Evolutionary conservation across 2,329 filamentous ascomycete genomes (phyloP), one percentile per base, ranked within the genome.

Genomic region (Fusarium praegraminearum): DNA sequence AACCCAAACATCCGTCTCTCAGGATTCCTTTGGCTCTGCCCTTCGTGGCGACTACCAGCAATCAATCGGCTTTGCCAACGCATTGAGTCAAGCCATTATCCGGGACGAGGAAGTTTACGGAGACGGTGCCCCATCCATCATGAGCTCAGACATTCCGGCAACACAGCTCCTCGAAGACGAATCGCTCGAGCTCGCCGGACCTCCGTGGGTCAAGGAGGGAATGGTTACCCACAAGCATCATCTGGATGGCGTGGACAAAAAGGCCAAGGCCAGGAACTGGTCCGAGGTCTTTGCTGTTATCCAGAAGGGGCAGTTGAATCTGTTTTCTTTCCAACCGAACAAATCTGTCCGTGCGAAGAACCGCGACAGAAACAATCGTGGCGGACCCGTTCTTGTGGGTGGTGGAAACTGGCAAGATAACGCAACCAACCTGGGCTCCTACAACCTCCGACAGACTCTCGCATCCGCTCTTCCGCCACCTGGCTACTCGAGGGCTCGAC

Each of bases 401-500:
- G 96, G 96, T 65, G 96, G 96, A 26, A 98, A 99, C 79, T 99
- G 96, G 96, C 95, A 95, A 79, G 94, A 98, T 72, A 98, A 97
- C 76, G 96, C 96, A 7, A 94, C 97, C 69, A 93, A 90, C 69
- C 85, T 98, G 12, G 94, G 93, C 73, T 91, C 91, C 22, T 98
- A 98, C 79, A 90, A 92, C 44, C 88, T 99, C 10, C 89, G 94
- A 22, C 94, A 98, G 78, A 97, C 94, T 1, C 92, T 98, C 70
- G 96, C 96, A 13, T 97, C 93, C 58, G 90, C 92, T 1, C 87
- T 99, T 16, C 96, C 96, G 11, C 87, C 94, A 1, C 95, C 96
- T 0, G 96, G 96, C 13, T 98, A 98, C 80, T 98, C 94, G 35
- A 94, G 97, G 75, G 88, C 90, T 30, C 87, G 96, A 13, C 94